Base-by-base conservation (phyloP, 2,329 filamentous ascomycete species). In the Penicillium sclerotigenum region DNA sequence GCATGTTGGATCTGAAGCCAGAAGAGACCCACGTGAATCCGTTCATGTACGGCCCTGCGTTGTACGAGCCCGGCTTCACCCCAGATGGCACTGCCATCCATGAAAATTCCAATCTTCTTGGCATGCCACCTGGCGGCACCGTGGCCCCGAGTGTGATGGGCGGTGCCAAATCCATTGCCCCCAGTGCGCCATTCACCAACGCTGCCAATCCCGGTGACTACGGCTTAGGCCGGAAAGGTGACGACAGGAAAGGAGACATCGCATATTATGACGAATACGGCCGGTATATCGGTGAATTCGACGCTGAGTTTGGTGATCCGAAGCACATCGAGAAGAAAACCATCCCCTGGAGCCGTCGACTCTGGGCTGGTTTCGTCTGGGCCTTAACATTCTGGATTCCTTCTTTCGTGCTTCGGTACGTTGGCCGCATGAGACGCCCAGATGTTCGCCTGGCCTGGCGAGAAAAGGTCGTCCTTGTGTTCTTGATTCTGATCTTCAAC, bases 381-480 rank as follows among this genome's bases (percentile, higher is more conserved):
- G 83, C 84, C 1, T 63, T 95, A 47, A 99, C 94, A 0, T 97
- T 91, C 71, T 97, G 90, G 89, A 94, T 97, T 63, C 94, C 94
- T 0, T 97, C 93, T 0, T 89, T 90, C 46, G 63, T 89, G 2
- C 84, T 99, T 16, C 83, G 83, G n/a, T 87, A 81, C 57, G 69
- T 97, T 56, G 94, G 94, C 31, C 89, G 93, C 22, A 99, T 99
- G 94, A 95, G 96, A 77, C 87, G 94, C 53, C 94, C 92, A 1
- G 94, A 99, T 75, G 91, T 99, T 9, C 89, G 94, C 26, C 89
- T 97, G 85, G 94, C 94, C 0, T 99, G 94, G 94, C 85, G 94
- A 74, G 94, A 99, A 70, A 99, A 99, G 75, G 49, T 99, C 11
- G 88, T 94, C 0, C 79, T 99, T 11, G 86, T 92, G 45, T 79